A percentile compares a stretch with the other conserved stretches of the same genome.
phyloP scores from a whole-genome alignment of 345 rosid genomes.

The Chamaenerion angustifolium region DNA sequence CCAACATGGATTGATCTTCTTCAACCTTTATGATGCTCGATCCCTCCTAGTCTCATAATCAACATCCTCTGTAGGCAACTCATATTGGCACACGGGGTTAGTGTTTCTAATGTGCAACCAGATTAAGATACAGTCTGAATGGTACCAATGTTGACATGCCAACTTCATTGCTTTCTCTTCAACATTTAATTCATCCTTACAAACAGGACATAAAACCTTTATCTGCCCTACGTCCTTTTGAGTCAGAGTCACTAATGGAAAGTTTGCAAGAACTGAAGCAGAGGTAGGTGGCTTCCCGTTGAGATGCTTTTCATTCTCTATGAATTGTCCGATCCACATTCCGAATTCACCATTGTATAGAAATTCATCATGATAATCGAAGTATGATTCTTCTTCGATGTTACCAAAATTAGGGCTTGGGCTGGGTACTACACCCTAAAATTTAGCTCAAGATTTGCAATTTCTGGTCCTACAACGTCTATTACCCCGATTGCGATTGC shows the following conservation, averaged over 20 bases:
- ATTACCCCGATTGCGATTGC: conserved; percentile 36
- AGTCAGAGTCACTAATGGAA: conserved; percentile 36
- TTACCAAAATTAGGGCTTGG: conserved; percentile 29
- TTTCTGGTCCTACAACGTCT: conserved; percentile 22
- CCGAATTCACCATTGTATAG: conserved; percentile 52
- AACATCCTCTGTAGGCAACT: conserved; percentile 72
- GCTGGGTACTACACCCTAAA: conserved; percentile 40
- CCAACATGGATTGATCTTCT: not conserved
- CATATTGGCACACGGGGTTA: conserved; percentile 79
- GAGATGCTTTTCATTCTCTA: conserved; percentile 46
- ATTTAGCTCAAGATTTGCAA: conserved; percentile 27
- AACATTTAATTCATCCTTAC: conserved; percentile 55
- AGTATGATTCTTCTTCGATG: conserved; percentile 24
- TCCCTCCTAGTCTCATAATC: conserved; percentile 50
- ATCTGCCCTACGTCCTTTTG: conserved; percentile 32
- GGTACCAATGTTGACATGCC: conserved; percentile 73
- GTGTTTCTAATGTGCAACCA: conserved; percentile 87
- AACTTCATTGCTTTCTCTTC: conserved; percentile 57
- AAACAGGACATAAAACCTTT: conserved; percentile 54
- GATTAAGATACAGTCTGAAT: conserved; percentile 73
- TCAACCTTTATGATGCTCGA: conserved; percentile 12
- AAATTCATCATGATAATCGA: conserved; percentile 44
- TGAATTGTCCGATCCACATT: conserved; percentile 63
- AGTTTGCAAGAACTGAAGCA: conserved; percentile 39
- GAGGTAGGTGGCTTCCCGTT: conserved; percentile 65